Percentiles rank a stretch among this genome's conserved stretches.
Conservation (phyloP, 306 rosid genomes). For the Ziziphus jujuba region DNA sequence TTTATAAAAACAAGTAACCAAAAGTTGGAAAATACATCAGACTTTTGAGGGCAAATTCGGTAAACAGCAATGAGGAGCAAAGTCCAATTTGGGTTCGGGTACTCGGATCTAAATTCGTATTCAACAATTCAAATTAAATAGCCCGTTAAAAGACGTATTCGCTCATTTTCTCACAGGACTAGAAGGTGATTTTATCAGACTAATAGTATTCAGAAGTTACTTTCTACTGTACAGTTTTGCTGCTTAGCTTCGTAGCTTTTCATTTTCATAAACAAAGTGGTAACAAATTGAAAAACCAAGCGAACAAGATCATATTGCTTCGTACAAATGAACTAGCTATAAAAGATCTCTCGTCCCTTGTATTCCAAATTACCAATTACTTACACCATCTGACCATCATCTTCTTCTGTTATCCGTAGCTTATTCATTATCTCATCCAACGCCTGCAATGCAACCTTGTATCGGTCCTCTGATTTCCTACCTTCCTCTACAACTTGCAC, state of each 20-base stretch:
- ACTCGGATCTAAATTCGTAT: no score
- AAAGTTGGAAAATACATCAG: not conserved
- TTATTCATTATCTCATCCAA: slow-evolving; percentile 53
- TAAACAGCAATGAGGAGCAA: not conserved
- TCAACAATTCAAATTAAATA: no score
- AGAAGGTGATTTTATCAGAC: no score
- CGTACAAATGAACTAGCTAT: slow-evolving; percentile 1
- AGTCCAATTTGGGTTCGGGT: not conserved
- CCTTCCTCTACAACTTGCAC: slow-evolving; percentile 78
- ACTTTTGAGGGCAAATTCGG: not conserved
- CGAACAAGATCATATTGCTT: not conserved
- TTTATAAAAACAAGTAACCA: not conserved
- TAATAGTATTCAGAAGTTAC: no score
- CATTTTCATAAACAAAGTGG: slow-evolving; percentile 15
- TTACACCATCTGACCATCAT: slow-evolving; percentile 17
- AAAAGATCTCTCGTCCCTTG: no score
- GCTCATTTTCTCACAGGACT: no score
- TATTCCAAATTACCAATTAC: not conserved
- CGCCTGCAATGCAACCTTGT: slow-evolving; percentile 40
- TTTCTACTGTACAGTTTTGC: no score
- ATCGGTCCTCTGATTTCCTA: slow-evolving; percentile 51
- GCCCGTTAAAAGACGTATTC: no score
- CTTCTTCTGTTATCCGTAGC: slow-evolving; percentile 40
- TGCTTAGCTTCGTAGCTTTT: not conserved
- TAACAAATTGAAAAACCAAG: not conserved